phyloP scores from a whole-genome alignment of 768 basidiomycete species.

The Baorangia bicolor region DNA sequence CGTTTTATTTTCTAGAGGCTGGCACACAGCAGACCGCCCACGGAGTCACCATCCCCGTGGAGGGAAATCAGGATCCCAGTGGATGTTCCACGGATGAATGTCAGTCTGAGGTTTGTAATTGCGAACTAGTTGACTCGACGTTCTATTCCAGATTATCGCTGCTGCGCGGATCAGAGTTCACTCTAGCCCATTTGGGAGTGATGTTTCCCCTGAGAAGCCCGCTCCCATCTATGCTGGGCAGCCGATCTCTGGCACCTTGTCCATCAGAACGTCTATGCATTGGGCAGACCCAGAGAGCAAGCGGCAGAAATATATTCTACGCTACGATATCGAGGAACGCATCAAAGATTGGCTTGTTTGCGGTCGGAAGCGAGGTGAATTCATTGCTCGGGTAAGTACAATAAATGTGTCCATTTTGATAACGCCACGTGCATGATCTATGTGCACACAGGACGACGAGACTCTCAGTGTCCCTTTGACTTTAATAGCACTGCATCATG shows the following conservation, averaged over 20 bases:
- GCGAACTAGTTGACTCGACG: conserved; percentile 1
- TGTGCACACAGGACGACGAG: conserved; percentile 51
- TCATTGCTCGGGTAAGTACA: conserved; percentile 60
- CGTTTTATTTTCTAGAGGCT: conserved; percentile 32
- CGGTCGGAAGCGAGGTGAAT: conserved; percentile 85
- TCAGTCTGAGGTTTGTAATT: conserved; percentile 36
- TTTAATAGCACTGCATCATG: conserved; percentile 85
- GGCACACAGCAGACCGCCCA: conserved; percentile 40
- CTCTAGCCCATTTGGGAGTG: conserved; percentile 43
- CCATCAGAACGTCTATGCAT: conserved; percentile 70
- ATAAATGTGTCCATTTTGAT: neutral
- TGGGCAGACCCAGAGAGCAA: conserved; percentile 60
- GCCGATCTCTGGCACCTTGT: conserved; percentile 68
- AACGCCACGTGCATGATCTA: neutral
- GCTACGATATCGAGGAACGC: conserved; percentile 81
- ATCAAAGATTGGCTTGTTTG: conserved; percentile 87
- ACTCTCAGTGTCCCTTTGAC: conserved; percentile 64
- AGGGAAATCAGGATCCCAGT: conserved; percentile 79
- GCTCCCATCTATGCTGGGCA: conserved; percentile 79
- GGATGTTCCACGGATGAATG: conserved; percentile 81
- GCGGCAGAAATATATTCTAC: conserved; percentile 50
- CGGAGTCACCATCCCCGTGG: conserved; percentile 49
- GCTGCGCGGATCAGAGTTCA: conserved; percentile 52
- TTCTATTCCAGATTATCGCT: conserved; percentile 57
- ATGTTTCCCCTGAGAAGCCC: conserved; percentile 24